Evolutionary conservation across 768 basidiomycete genomes (phyloP), one percentile per base, ranked within the genome.

Genomic region (Harrya chromipes): DNA sequence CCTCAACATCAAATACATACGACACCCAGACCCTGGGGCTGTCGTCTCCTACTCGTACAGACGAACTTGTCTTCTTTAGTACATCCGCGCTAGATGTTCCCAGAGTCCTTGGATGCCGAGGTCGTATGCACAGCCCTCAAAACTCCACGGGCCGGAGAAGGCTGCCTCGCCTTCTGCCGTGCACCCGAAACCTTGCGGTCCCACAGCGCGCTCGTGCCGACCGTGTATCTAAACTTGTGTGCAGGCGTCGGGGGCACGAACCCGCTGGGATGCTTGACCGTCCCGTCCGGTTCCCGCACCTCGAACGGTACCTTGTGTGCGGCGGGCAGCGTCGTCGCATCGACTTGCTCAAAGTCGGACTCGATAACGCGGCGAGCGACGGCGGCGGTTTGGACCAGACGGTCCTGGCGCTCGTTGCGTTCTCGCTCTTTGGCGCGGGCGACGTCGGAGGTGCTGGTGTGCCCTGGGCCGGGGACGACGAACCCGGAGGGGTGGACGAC

Each of bases 291-390:
- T 21, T 66, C 62, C 27, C 62, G 55, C 0, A 74, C 64, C 55
- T 77, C 75, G 20, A 72, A 73, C 1, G 75, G 75, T 6, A 76
- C 65, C 60, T 77, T 76, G 53, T 70, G 68, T 5, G 34, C 41
- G 16, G 55, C 46, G 10, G 60, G 57, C 6, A 62, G 54, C 1
- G 61, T 64, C 8, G 56, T 66, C 2, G 65, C 62, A 2, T 58
- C 26, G 39, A 69, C 56, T 17, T 58, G 26, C 23, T 65, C 60
- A 43, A 64, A 52, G 24, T 66, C 53, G 17, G 64, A 66, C 46
- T 71, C 65, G 34, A 61, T 59, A 20, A 71, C 70, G 6, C 66
- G 49, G 13, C 57, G 53, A 10, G 67, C 63, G 19, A 72, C 63
- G 1, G 70, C 61, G 0, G 53, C 65, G 1, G 66, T 71, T 49